Base-by-base conservation (phyloP, 2,329 filamentous ascomycete genomes). In the Aspergillus sp. region DNA sequence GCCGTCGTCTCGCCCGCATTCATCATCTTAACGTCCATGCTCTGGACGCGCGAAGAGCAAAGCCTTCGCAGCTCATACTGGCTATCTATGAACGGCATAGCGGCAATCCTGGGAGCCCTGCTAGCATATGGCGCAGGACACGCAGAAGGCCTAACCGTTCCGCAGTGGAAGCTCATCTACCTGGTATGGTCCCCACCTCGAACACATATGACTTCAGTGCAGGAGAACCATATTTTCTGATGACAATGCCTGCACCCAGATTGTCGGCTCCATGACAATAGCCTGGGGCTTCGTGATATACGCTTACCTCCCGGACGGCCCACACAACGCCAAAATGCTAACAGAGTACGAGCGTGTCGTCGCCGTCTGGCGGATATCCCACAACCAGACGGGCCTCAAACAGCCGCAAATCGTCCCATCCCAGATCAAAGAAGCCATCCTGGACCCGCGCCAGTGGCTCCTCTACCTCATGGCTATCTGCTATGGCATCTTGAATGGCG, bases 401-500 rank as follows among this genome's bases (percentile, higher is more conserved):
- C 66, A 73, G 54, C 59, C 68, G 11, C 66, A 67, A 15, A 66
- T 75, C 34, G 61, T 70, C n/a, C 60, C 66, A 2, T 61, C 65
- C 30, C 69, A 72, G 46, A 72, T 76, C 5, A 58, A 73, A 6
- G 78, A 80, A 64, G 78, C 78, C 0, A 31, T 77, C 0, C 19
- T 74, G 0, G 78, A 80, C 53, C 59, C 74, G 45, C 66, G 64
- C 53, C 64, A 62, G 3, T 69, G 76, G 52, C 73, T 76, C 11
- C 68, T 81, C 2, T 68, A 72, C 52, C 65, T 78, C n/a, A 77
- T 77, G 49, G 78, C 72, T 0, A 68, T 80, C 0, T 71, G 69
- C 5, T 75, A 77, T 51, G 79, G 80, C 9, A 74, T 82, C 4
- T 69, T 81, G 19, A 82, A 82, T 59, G 79, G 80, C 22, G 76